These are phyloP conservation scores for Colletotrichum endophyticum DNA, from an alignment of 2,329 filamentous ascomycete species.

Conservation along the genomic window DNA sequence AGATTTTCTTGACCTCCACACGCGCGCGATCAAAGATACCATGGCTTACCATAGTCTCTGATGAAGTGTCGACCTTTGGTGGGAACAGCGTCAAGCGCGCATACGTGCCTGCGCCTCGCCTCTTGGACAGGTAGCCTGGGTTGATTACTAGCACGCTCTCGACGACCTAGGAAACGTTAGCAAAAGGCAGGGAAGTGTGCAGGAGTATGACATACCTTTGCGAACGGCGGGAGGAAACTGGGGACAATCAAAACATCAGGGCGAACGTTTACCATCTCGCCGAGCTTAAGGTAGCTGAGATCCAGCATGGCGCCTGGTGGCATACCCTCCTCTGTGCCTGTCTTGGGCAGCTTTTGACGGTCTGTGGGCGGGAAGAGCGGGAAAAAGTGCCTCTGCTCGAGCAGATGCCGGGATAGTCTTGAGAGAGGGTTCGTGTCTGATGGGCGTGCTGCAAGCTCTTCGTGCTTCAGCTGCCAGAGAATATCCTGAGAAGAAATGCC, in stretches of 20 bases:
- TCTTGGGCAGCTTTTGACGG: slow-evolving; percentile 69
- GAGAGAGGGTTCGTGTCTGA: slow-evolving; percentile 67
- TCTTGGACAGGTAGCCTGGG: slow-evolving; percentile 85
- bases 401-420: slow-evolving; percentile 75
- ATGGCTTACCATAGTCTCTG: slow-evolving; percentile 68
- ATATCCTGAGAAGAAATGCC: slow-evolving; percentile 85
- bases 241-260: slow-evolving; percentile 87
- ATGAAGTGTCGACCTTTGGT: slow-evolving; percentile 64
- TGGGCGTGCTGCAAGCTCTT: slow-evolving; percentile 69
- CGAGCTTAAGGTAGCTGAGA: slow-evolving; percentile 82
- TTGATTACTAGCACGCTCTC: slow-evolving; percentile 91
- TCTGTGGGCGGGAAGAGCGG: slow-evolving; percentile 85
- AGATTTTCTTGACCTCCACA: slow-evolving; percentile 86
- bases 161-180: slow-evolving; percentile 68
- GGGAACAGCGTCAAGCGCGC: slow-evolving; percentile 79
- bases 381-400: slow-evolving; percentile 91
- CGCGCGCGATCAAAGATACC: slow-evolving; percentile 81
- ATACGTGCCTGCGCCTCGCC: slow-evolving; percentile 83
- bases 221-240: slow-evolving; percentile 83
- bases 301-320: slow-evolving; percentile 82
- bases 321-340: slow-evolving; percentile 62
- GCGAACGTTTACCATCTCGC: slow-evolving; percentile 85
- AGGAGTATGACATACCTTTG: slow-evolving; percentile 66
- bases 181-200: background rate
- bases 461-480: slow-evolving; percentile 78